phyloP scores from a whole-genome alignment of 2,329 filamentous ascomycete species.

The Alternaria sp. region DNA sequence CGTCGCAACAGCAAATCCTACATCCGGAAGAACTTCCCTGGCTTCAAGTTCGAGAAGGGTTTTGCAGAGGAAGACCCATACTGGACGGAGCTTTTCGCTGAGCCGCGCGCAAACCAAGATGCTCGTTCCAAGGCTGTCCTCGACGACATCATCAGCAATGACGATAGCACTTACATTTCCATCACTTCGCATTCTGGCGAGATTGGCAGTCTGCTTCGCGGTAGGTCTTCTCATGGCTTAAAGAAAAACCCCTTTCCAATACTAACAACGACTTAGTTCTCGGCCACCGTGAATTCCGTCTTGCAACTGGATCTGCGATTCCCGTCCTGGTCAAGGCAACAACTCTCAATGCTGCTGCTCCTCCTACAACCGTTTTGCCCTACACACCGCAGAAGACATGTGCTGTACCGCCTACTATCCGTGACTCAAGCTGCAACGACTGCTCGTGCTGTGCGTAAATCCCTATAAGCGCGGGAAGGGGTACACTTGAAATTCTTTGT shows the following conservation, averaged over 20 bases:
- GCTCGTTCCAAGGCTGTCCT: constrained; percentile 57
- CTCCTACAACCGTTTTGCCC: constrained; percentile 44
- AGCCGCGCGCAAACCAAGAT: constrained; percentile 62
- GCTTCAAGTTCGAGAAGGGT: constrained; percentile 65
- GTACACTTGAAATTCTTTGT: neutral
- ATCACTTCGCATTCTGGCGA: constrained; percentile 68
- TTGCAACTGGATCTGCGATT: constrained; percentile 73
- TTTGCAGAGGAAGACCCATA: constrained; percentile 68
- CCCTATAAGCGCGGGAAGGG: neutral
- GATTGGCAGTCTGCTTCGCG: constrained; percentile 62
- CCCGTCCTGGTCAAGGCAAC: constrained; percentile 71
- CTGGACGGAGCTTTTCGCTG: constrained; percentile 60
- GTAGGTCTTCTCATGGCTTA: constrained; percentile 17
- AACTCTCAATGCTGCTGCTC: constrained; percentile 47
- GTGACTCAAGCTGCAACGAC: constrained; percentile 47
- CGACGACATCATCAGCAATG: constrained; percentile 62
- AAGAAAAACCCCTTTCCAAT: neutral
- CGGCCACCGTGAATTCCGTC: constrained; percentile 67
- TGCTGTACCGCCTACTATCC: constrained; percentile 39
- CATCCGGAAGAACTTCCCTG: constrained; percentile 63
- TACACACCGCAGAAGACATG: constrained; percentile 42
- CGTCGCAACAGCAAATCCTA: constrained; percentile 64
- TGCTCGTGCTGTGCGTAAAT: constrained; percentile 46
- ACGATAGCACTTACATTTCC: constrained; percentile 60
- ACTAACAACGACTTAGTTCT: constrained; percentile 54